phyloP scores from a whole-genome alignment of 345 rosid species.

The Balakata baccata region DNA sequence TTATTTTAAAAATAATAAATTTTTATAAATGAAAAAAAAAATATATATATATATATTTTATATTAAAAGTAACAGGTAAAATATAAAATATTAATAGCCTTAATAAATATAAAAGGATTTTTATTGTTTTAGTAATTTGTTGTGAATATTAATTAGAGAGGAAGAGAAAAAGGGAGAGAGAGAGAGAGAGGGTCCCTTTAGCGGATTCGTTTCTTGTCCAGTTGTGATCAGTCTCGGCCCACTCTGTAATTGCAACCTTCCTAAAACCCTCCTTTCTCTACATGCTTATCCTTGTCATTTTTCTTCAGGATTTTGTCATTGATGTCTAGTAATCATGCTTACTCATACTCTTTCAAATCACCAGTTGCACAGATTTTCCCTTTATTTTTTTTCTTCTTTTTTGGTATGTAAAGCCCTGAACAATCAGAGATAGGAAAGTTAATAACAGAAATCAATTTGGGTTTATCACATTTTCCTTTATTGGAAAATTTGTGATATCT shows the following conservation, averaged over 20 bases:
- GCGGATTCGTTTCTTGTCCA: slow-evolving; percentile 19
- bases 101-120: too few species aligned
- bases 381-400: background rate
- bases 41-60: too few species aligned
- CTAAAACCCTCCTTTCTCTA: background rate
- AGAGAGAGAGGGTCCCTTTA: background rate
- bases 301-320: background rate
- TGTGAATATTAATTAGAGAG: background rate
- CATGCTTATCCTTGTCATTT: background rate
- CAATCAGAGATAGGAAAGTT: background rate
- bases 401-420: background rate
- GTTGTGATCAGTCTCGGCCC: slow-evolving; percentile 12
- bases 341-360: background rate
- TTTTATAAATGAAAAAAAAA: too few species aligned
- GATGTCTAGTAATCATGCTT: background rate
- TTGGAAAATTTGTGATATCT: slow-evolving; percentile 8
- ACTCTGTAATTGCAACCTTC: background rate
- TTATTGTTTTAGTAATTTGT: too few species aligned
- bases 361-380: background rate
- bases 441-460: slow-evolving; percentile 2
- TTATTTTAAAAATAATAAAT: too few species aligned
- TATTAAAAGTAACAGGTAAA: too few species aligned
- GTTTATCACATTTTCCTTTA: slow-evolving; percentile 14
- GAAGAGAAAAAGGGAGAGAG: background rate
- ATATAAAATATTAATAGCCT: too few species aligned